Evolutionary conservation across 2,329 filamentous ascomycete genomes (phyloP), one percentile per base, ranked within the genome.

Genomic region (Chaetomium sp.): DNA sequence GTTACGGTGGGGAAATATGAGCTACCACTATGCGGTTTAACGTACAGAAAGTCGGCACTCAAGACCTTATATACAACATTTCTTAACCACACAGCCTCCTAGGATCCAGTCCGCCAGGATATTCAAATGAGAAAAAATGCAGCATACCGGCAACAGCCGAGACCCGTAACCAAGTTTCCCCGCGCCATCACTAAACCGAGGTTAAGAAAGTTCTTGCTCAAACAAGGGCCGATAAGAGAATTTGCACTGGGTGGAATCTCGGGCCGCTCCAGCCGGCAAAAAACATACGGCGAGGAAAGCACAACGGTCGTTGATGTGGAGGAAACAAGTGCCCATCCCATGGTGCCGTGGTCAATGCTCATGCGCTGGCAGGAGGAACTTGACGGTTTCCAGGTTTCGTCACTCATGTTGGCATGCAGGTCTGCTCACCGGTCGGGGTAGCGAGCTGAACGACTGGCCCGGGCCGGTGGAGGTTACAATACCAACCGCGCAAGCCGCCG

Each of bases 351-450:
- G 53, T 38, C n/a, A 29, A 38, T 38, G 31, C 13, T n/a, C n/a
- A 35, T 56, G 51, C 35, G 33, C 10, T 50, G 38, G 42, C 51
- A 60, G 51, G 21, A 9, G 27, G 29, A 25, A 38, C 23, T 16
- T 13, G 21, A 38, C 9, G 29, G 25, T 19, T 33, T 16, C 8
- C 27, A 9, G 29, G 25, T 19, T 33, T 16, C 8, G 23, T 42
- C 45, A n/a, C 8, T 42, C 27, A 8, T 50, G 45, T 10, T 4
- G 25, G 35, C 35, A 54, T 55, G 25, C 59, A 61, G 19, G 19
- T 7, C 12, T 42, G 23, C 49, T 63, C 61, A 63, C 61, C 61
- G 61, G 61, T 63, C 61, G 29, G n/a, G 47, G 25, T 57, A 63
- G 23, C 10, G 42, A 47, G 33, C 53, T 29, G 53, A 27, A n/a